phyloP scores from a whole-genome alignment of 2,329 filamentous ascomycete genomes.

The Ophiobolus disseminans region DNA sequence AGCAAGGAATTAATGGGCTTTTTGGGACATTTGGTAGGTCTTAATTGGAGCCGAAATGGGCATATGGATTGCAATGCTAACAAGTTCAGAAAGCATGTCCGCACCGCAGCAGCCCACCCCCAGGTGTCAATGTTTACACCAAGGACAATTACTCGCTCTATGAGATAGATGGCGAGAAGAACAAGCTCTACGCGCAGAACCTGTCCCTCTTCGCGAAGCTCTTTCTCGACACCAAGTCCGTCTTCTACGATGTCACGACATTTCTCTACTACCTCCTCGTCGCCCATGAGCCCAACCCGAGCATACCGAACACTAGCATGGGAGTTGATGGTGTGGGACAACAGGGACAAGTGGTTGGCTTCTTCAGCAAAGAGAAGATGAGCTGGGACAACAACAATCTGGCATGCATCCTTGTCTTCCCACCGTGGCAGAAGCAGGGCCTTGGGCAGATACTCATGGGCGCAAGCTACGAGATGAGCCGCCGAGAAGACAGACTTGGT shows the following conservation, averaged over 20 bases:
- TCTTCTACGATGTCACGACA: conserved; percentile 94
- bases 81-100: conserved; percentile 53
- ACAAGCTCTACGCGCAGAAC: conserved; percentile 92
- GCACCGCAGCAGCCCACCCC: conserved; percentile 55
- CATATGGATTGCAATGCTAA: conserved; percentile 3
- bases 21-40: conserved; percentile 51
- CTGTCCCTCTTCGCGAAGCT: conserved; percentile 95
- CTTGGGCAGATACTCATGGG: conserved; percentile 90
- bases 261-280: conserved; percentile 96
- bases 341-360: conserved; percentile 75
- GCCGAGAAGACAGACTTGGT: conserved; percentile 81
- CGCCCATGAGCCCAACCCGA: conserved; percentile 64
- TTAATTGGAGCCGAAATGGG: not conserved
- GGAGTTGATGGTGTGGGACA: conserved; percentile 6
- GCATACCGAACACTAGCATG: conserved; percentile 44
- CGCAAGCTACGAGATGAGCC: conserved; percentile 89
- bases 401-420: conserved; percentile 94
- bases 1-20: conserved; percentile 62
- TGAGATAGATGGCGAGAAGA: conserved; percentile 88
- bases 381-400: conserved; percentile 99
- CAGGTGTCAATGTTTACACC: conserved; percentile 78
- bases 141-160: conserved; percentile 84
- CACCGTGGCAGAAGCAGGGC: conserved; percentile 91
- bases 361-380: conserved; percentile 98
- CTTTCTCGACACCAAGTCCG: conserved; percentile 96